Evolutionary conservation across 2,329 filamentous ascomycete genomes (phyloP).

Genomic region (Alternaria panax): DNA sequence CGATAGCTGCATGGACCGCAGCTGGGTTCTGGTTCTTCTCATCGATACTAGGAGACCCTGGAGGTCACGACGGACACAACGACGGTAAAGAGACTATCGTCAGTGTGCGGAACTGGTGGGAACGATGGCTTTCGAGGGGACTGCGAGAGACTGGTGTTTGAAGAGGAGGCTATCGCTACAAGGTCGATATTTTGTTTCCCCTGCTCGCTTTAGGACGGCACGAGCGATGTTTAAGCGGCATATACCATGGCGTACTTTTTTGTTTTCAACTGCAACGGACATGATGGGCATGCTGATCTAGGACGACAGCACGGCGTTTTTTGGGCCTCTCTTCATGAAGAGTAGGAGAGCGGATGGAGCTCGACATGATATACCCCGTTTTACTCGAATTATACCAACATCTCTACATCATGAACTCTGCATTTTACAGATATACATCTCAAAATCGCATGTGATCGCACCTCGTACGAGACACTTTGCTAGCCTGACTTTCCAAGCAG

Average conservation of each 20-base stretch:
- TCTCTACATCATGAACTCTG: neutral
- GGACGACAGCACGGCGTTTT: constrained; percentile 33
- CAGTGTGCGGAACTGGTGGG: constrained; percentile 67
- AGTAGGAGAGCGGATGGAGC: constrained; percentile 6
- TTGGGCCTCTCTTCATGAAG: constrained; percentile 4
- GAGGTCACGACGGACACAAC: constrained; percentile 65
- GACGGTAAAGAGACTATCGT: constrained; percentile 68
- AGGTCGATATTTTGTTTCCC: constrained; percentile 8
- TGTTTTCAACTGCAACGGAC: constrained; percentile 9
- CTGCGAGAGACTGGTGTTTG: constrained; percentile 27
- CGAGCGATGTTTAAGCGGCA: constrained; percentile 31
- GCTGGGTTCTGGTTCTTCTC: constrained; percentile 70
- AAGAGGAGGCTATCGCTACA: neutral
- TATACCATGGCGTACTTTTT: constrained; percentile 27
- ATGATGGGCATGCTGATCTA: constrained; percentile 21
- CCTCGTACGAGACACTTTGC: neutral
- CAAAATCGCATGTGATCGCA: neutral
- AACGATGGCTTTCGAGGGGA: constrained; percentile 60
- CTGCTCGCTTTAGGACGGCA: constrained; percentile 12
- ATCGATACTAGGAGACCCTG: constrained; percentile 68
- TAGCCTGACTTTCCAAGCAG: constrained; percentile 6
- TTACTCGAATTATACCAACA: constrained; percentile 10
- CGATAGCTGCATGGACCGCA: constrained; percentile 65
- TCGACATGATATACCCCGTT: constrained; percentile 34
- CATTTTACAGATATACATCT: neutral